Base-by-base conservation (phyloP, 192 early-diverging fungal species). In the Entomortierella parvispora region DNA sequence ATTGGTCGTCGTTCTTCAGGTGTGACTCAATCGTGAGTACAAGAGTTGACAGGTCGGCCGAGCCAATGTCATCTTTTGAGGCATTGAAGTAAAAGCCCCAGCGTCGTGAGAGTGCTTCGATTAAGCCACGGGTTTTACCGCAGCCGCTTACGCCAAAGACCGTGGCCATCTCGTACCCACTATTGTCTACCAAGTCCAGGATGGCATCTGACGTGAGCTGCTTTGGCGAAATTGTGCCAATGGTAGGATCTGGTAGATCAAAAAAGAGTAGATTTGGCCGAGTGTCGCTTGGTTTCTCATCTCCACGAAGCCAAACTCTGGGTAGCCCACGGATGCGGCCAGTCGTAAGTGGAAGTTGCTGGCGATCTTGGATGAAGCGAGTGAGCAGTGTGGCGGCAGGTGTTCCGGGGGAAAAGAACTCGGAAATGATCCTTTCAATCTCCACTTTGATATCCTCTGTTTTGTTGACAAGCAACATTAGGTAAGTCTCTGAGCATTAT, bases 21-120 rank as follows among this genome's bases (percentile, higher is more conserved):
- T 17, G 15, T 1, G 22, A 2, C 56, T n/a, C 31, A 23, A 43
- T 58, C 15, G 22, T 10, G 1, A 17, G n/a, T 9, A 34, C 9
- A n/a, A 45, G 57, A 15, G 52, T 54, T 15, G 0, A 29, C 9
- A 58, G 34, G 18, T 43, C 55, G 17, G 1, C 55, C 9, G 34
- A 42, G 12, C 55, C 4, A 26, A n/a, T 33, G 55, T 42, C 40
- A 25, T 34, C 55, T 0, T 40, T 18, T 22, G 58, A 26, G 43
- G 58, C 45, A n/a, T 60, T 60, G 26, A 60, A 60, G 26, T 46
- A 60, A 26, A 60, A 26, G 23, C 58, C 43, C 45, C 58, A 46
- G 44, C 29, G 40, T 2, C 23, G 56, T 9, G 56, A 58, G 17
- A 58, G 56, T 6, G 42, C 34, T 43, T 58, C 34, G 23, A 58